phyloP scores from a whole-genome alignment of 106 monocot species.

The Dendrobium nobile region DNA sequence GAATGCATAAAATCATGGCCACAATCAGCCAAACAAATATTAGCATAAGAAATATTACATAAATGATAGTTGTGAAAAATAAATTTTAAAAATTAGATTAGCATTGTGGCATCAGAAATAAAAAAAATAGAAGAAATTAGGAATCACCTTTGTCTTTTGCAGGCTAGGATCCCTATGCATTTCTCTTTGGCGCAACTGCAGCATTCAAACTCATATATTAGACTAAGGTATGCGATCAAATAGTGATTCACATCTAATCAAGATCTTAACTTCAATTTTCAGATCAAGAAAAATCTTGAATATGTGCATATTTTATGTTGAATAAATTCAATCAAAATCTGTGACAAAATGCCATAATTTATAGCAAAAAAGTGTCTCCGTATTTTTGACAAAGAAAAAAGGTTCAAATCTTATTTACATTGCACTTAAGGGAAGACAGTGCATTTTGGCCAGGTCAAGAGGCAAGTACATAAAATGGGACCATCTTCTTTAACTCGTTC shows the following conservation, averaged over 20 bases:
- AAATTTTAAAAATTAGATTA: not conserved
- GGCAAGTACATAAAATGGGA: not conserved
- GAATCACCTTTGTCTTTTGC: constrained; percentile 46
- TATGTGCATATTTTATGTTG: not conserved
- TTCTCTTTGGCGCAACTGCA: constrained; percentile 59
- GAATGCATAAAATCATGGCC: not conserved
- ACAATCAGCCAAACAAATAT: not conserved
- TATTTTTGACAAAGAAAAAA: not conserved
- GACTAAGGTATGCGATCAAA: constrained; percentile 1
- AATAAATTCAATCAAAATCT: not conserved
- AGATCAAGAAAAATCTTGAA: not conserved
- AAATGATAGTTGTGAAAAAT: not conserved
- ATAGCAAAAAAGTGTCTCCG: not conserved
- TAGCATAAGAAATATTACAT: not conserved
- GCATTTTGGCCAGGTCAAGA: not conserved
- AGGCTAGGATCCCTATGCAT: constrained; percentile 40
- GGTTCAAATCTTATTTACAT: not conserved
- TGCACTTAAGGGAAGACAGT: not conserved
- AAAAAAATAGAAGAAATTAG: not conserved
- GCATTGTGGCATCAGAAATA: not conserved
- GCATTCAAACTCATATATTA: constrained; percentile 10
- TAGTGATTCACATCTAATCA: not conserved
- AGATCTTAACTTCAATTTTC: not conserved
- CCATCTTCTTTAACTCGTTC: not conserved
- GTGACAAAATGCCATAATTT: not conserved